These are phyloP conservation scores for Corylus americana DNA, from an alignment of 306 rosid species.

Conservation along the genomic window DNA sequence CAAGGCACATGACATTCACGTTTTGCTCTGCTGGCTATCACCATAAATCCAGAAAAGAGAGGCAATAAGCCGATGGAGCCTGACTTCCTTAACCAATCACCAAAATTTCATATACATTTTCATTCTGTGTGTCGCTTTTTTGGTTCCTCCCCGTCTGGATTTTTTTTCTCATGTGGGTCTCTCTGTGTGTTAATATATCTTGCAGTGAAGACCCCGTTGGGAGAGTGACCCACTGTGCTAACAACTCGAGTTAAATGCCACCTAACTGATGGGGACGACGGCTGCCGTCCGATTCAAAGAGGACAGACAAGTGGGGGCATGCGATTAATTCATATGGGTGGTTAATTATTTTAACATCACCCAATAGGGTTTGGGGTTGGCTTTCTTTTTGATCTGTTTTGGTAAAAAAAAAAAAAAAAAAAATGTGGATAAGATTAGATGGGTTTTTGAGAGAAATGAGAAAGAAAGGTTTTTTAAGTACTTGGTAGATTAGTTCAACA, in stretches of 20 bases:
- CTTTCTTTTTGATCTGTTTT: too few relatives aligned
- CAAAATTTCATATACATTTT: conserved; percentile 1
- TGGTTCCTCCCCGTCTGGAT: neutral
- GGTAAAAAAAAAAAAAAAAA: neutral
- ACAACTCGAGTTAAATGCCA: conserved; percentile 11
- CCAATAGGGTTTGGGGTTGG: too few relatives aligned
- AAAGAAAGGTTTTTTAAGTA: neutral
- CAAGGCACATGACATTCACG: conserved; percentile 72
- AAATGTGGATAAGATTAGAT: conserved; percentile 4
- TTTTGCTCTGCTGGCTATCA: conserved; percentile 63
- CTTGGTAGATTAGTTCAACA: conserved; percentile 34
- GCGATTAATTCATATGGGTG: too few relatives aligned
- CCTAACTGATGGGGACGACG: conserved; percentile 22
- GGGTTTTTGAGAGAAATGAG: neutral
- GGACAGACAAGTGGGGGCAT: too few relatives aligned
- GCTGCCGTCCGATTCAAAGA: conserved; percentile 10
- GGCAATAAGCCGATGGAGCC: conserved; percentile 23
- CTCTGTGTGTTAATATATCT: conserved; percentile 14
- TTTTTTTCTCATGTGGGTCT: conserved; percentile 28
- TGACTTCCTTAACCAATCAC: conserved; percentile 21
- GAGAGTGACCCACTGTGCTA: conserved; percentile 19
- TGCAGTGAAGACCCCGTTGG: conserved; percentile 11
- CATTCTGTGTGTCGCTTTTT: conserved; percentile 4
- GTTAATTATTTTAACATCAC: too few relatives aligned
- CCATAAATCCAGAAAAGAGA: conserved; percentile 18